Percentiles rank a stretch among this genome's conserved stretches.
Conservation (phyloP, 805 yeast genomes). For the Lipomyces mesembrius region DNA sequence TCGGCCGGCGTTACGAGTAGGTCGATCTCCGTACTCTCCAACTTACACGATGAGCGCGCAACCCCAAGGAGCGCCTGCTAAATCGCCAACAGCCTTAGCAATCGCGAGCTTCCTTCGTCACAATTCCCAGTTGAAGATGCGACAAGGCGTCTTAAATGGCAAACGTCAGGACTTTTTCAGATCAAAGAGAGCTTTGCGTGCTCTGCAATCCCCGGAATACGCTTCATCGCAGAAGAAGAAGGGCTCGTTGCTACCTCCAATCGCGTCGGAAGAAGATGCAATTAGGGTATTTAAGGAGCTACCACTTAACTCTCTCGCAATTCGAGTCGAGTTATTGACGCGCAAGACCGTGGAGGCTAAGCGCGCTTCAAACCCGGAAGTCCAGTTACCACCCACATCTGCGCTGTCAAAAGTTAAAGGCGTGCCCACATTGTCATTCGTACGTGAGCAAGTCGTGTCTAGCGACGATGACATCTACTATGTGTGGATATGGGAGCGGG, state of each 20-base stretch:
- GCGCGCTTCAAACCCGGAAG: slow-evolving; percentile 20
- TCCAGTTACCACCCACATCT: slow-evolving; percentile 28
- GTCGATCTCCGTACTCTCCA: background rate
- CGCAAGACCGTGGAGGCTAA: slow-evolving; percentile 55
- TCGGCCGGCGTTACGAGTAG: background rate
- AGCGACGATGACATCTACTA: slow-evolving; percentile 59
- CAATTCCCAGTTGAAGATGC: slow-evolving; percentile 70
- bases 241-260: slow-evolving; percentile 57
- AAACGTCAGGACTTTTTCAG: slow-evolving; percentile 82
- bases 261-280: slow-evolving; percentile 60
- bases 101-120: slow-evolving; percentile 74
- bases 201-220: slow-evolving; percentile 75
- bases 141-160: slow-evolving; percentile 77
- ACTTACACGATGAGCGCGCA: background rate
- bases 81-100: slow-evolving; percentile 61
- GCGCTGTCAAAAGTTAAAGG: slow-evolving; percentile 49
- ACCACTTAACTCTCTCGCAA: slow-evolving; percentile 72
- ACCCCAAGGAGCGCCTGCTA: slow-evolving; percentile 18
- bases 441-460: slow-evolving; percentile 47
- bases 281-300: slow-evolving; percentile 65
- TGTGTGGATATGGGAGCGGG: slow-evolving; percentile 80
- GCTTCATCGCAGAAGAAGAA: slow-evolving; percentile 51
- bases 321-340: slow-evolving; percentile 65
- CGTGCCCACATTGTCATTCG: slow-evolving; percentile 50
- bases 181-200: slow-evolving; percentile 78